Conservation (phyloP, 1,284 basidiomycete species). For the Pseudozyma sp. region DNA sequence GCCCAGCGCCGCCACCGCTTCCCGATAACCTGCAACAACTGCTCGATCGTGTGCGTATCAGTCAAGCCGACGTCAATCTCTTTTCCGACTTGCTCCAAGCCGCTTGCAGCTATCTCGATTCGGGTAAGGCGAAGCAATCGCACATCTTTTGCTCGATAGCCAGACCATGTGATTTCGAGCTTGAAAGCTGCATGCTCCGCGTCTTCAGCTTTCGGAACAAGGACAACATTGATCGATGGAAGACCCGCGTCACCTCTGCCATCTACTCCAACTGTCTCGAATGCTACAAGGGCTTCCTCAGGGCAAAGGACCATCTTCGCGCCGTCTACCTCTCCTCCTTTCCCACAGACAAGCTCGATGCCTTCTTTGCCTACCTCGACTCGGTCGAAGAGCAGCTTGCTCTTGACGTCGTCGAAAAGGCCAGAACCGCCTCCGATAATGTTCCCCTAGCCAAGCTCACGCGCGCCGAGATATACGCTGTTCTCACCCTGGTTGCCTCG, state of each 20-base stretch:
- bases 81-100: slow-evolving; percentile 46
- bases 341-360: slow-evolving; percentile 39
- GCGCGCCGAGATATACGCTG: slow-evolving; percentile 42
- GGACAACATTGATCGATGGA: slow-evolving; percentile 49
- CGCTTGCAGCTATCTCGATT: slow-evolving; percentile 41
- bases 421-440: slow-evolving; percentile 8
- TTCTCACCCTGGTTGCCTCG: slow-evolving; percentile 44
- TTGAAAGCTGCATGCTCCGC: slow-evolving; percentile 60
- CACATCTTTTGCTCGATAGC: slow-evolving; percentile 42
- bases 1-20: slow-evolving; percentile 21
- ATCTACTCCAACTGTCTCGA: slow-evolving; percentile 54
- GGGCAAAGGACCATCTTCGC: slow-evolving; percentile 40
- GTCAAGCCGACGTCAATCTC: slow-evolving; percentile 30
- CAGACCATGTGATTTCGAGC: slow-evolving; percentile 48
- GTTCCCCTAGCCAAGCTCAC: slow-evolving; percentile 29
- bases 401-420: slow-evolving; percentile 31
- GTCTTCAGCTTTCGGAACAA: slow-evolving; percentile 50
- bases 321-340: slow-evolving; percentile 37
- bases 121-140: slow-evolving; percentile 29
- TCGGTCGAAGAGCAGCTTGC: slow-evolving; percentile 49
- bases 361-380: slow-evolving; percentile 51
- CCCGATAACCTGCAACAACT: slow-evolving; percentile 22
- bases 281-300: slow-evolving; percentile 53
- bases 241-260: slow-evolving; percentile 21
- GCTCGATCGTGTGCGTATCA: slow-evolving; percentile 23